Percentiles rank a stretch among this genome's conserved stretches.
phyloP scores from a whole-genome alignment of 2,329 filamentous ascomycete species.

The Cadophora malorum region DNA sequence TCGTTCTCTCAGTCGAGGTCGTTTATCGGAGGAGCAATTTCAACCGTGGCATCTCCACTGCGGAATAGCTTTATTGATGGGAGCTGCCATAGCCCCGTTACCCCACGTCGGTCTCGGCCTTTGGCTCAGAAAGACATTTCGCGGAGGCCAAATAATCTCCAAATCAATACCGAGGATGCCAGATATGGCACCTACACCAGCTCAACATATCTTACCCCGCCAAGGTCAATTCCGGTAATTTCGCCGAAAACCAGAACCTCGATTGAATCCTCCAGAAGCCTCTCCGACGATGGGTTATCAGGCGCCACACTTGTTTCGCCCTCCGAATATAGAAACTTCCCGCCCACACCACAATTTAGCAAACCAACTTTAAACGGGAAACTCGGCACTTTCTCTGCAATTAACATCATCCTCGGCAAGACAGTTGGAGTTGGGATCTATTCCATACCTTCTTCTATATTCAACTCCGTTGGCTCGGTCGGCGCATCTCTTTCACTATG shows the following conservation, averaged over 20 bases:
- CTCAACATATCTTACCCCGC: conserved; percentile 29
- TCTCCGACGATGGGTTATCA: conserved; percentile 31
- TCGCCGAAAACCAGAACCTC: conserved; percentile 24
- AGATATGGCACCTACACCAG: no score
- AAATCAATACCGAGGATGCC: no score
- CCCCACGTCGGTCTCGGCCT: no score
- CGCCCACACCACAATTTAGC: conserved; percentile 35
- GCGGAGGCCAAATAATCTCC: no score
- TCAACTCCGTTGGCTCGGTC: conserved; percentile 59
- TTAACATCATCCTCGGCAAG: conserved; percentile 49
- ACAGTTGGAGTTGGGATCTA: conserved; percentile 46
- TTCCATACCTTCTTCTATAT: conserved; percentile 61
- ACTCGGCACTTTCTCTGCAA: conserved; percentile 47
- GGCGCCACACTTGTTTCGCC: conserved; percentile 33
- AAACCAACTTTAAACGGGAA: conserved; percentile 39
- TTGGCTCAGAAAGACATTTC: no score
- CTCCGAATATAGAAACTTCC: conserved; percentile 29
- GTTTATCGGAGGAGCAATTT: no score
- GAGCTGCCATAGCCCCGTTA: no score
- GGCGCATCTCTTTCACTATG: conserved; percentile 60
- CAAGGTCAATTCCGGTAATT: conserved; percentile 33
- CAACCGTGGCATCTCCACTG: no score
- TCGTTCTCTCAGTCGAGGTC: no score
- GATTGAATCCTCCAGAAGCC: conserved; percentile 19
- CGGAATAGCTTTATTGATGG: no score